Conservation (phyloP, 2,329 filamentous ascomycete genomes). For the Diaporthe sp. region DNA sequence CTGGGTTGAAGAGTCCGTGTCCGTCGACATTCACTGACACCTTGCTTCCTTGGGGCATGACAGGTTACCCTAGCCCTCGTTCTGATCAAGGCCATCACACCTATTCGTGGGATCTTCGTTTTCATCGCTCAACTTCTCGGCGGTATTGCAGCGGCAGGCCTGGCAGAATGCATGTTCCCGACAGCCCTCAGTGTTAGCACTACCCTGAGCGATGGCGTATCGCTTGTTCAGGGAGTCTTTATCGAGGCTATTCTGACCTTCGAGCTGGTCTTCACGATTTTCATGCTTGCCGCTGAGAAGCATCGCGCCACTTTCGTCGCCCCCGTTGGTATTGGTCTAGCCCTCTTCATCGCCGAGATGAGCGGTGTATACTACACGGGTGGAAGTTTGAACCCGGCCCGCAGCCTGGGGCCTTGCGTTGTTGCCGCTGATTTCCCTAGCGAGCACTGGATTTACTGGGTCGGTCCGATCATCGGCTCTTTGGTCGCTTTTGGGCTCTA, state of each 20-base stretch:
- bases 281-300: constrained; percentile 80
- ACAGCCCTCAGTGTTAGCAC: constrained; percentile 63
- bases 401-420: constrained; percentile 63
- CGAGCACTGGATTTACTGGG: constrained; percentile 68
- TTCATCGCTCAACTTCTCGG: constrained; percentile 69
- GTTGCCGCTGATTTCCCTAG: constrained; percentile 54
- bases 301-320: constrained; percentile 79
- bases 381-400: constrained; percentile 63
- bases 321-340: constrained; percentile 78
- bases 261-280: constrained; percentile 73
- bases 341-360: constrained; percentile 73
- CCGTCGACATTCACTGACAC: background rate
- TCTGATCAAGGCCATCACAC: constrained; percentile 67
- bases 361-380: constrained; percentile 60
- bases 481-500: constrained; percentile 64
- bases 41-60: background rate
- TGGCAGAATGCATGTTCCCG: constrained; percentile 69
- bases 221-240: constrained; percentile 70
- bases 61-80: constrained; percentile 68
- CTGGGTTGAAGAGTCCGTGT: background rate
- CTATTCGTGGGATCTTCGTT: constrained; percentile 63
- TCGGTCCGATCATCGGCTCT: constrained; percentile 64
- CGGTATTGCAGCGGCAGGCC: constrained; percentile 69
- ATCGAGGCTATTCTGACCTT: constrained; percentile 76
- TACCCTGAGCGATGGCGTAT: constrained; percentile 67